These are phyloP conservation scores for Cyathus striatus DNA, from an alignment of 768 basidiomycete genomes.

Conservation along the genomic window DNA sequence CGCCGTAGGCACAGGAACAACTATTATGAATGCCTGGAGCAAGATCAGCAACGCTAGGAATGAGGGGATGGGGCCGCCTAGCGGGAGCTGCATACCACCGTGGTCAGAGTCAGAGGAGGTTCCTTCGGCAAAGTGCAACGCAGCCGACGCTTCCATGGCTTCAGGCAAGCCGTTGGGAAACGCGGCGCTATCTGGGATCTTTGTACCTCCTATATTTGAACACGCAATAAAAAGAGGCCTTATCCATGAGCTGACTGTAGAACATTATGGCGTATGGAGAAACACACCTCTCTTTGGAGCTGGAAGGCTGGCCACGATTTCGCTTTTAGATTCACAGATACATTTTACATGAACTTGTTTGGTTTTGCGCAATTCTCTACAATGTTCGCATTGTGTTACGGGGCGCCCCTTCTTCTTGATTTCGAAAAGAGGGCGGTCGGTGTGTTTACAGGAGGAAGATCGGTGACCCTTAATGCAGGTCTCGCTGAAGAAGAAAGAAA, in stretches of 20 bases:
- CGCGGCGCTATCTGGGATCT: slow-evolving; percentile 66
- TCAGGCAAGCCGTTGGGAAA: slow-evolving; percentile 76
- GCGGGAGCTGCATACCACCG: slow-evolving; percentile 55
- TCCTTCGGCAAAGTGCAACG: slow-evolving; percentile 42
- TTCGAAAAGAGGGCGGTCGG: slow-evolving; percentile 83
- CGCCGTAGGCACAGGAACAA: slow-evolving; percentile 47
- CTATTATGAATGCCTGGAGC: slow-evolving; percentile 33
- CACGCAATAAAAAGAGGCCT: slow-evolving; percentile 25
- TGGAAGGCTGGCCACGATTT: slow-evolving; percentile 41
- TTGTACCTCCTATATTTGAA: slow-evolving; percentile 41
- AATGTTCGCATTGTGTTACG: slow-evolving; percentile 86
- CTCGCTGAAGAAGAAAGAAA: slow-evolving; percentile 46
- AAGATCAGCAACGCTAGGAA: slow-evolving; percentile 39
- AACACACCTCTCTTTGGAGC: slow-evolving; percentile 62
- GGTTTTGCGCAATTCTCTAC: slow-evolving; percentile 79
- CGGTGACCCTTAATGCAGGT: slow-evolving; percentile 95
- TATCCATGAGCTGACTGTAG: slow-evolving; percentile 38
- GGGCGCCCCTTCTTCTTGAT: slow-evolving; percentile 93
- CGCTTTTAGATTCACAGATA: slow-evolving; percentile 73
- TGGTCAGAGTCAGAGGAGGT: slow-evolving; percentile 56
- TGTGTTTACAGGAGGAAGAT: slow-evolving; percentile 84
- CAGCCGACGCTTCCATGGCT: slow-evolving; percentile 62
- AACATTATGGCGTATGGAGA: slow-evolving; percentile 7
- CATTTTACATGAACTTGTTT: slow-evolving; percentile 87
- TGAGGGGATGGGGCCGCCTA: slow-evolving; percentile 33